phyloP scores from a whole-genome alignment of 768 basidiomycete species.

The Pleurotus giganteus region DNA sequence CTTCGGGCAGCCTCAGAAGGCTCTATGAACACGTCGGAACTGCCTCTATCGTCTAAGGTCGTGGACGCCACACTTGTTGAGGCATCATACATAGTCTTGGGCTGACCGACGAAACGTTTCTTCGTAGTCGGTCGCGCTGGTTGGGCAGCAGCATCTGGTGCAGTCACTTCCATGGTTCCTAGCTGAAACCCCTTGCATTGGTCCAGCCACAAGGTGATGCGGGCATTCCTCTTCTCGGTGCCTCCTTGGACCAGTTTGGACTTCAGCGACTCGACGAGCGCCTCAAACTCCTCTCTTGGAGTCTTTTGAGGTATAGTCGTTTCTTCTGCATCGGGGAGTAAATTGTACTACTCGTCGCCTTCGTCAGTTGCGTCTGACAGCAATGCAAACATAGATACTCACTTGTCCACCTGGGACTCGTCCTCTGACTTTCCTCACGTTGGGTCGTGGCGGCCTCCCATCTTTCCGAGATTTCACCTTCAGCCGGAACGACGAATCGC shows the following conservation, averaged over 20 bases:
- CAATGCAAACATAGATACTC: background rate
- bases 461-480: background rate
- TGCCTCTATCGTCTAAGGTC: too few species aligned
- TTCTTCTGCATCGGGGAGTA: background rate
- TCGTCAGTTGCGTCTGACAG: background rate
- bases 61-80: too few species aligned
- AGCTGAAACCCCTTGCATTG: background rate
- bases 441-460: background rate
- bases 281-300: background rate
- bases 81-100: too few species aligned
- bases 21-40: too few species aligned
- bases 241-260: background rate
- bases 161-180: background rate
- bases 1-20: too few species aligned
- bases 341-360: background rate
- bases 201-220: background rate
- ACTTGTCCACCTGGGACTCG: background rate
- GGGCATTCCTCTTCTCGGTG: background rate
- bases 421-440: background rate
- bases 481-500: conserved; percentile 8
- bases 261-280: background rate
- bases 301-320: background rate
- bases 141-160: too few species aligned
- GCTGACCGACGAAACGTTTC: too few species aligned
- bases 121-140: too few species aligned